phyloP scores from a whole-genome alignment of 257 asterid genomes.

The Solanum bulbocastanum region DNA sequence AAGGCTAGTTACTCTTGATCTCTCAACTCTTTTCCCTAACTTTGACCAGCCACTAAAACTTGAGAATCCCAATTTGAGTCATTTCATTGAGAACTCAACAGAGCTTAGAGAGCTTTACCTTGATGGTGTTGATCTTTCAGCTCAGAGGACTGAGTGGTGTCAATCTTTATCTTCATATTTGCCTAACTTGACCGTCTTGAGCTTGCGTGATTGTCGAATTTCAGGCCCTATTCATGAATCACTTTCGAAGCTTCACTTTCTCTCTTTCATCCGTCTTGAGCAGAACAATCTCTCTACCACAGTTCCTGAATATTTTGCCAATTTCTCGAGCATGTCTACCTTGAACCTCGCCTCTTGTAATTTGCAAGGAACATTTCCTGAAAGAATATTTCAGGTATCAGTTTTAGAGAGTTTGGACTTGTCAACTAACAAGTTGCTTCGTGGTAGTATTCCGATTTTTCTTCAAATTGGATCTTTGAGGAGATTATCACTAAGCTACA shows the following conservation, averaged over 20 bases:
- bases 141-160: slow-evolving; percentile 28
- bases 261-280: slow-evolving; percentile 30
- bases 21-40: slow-evolving; percentile 3
- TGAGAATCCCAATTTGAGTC: slow-evolving; percentile 30
- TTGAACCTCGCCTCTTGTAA: slow-evolving; percentile 28
- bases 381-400: slow-evolving; percentile 17
- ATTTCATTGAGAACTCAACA: slow-evolving; percentile 27
- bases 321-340: slow-evolving; percentile 16
- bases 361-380: slow-evolving; percentile 33
- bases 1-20: slow-evolving; percentile 14
- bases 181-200: slow-evolving; percentile 31
- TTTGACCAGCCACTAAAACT: slow-evolving; percentile 13
- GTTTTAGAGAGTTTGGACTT: slow-evolving; percentile 24
- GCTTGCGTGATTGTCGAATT: slow-evolving; percentile 29
- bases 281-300: slow-evolving; percentile 21
- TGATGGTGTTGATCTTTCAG: slow-evolving; percentile 32
- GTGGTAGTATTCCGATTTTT: slow-evolving; percentile 15
- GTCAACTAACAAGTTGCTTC: slow-evolving; percentile 11
- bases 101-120: slow-evolving; percentile 38
- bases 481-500: slow-evolving; percentile 2
- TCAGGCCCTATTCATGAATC: slow-evolving; percentile 34
- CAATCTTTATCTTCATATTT: slow-evolving; percentile 21
- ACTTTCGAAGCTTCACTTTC: slow-evolving; percentile 15
- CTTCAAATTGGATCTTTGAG: background rate
- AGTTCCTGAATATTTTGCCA: slow-evolving; percentile 20